Percentiles rank a stretch among this genome's conserved stretches.
Conservation (phyloP, 2,329 filamentous ascomycete genomes). For the Waltergamsia citrina region DNA sequence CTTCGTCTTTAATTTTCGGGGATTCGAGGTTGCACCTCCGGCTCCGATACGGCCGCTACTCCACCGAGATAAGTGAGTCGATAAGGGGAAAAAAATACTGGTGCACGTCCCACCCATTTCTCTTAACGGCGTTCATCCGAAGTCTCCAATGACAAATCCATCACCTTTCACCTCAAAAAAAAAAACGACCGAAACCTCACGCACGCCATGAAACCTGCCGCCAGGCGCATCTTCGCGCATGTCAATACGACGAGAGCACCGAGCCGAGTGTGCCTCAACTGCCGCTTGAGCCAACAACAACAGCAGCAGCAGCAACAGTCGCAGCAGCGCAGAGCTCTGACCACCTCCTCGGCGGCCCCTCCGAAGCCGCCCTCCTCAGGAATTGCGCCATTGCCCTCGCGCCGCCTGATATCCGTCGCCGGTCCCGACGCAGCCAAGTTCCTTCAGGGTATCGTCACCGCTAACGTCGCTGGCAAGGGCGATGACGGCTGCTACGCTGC, state of each 20-base stretch:
- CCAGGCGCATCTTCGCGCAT: background rate
- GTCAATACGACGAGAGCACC: too few relatives aligned
- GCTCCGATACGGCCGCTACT: too few relatives aligned
- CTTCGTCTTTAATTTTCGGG: too few relatives aligned
- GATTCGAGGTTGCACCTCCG: too few relatives aligned
- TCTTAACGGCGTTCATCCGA: background rate
- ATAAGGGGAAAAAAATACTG: too few relatives aligned
- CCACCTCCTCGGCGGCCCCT: conserved; percentile 15
- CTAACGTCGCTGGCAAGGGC: conserved; percentile 30
- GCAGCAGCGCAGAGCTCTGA: conserved; percentile 21
- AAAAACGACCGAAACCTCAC: background rate
- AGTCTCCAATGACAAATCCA: background rate
- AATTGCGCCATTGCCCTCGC: conserved; percentile 54
- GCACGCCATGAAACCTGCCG: conserved; percentile 1
- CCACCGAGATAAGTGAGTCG: too few relatives aligned
- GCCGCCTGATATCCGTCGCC: conserved; percentile 68
- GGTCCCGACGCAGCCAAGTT: conserved; percentile 76
- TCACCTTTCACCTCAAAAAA: background rate
- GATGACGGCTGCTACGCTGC: conserved; percentile 62
- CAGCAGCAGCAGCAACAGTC: too few relatives aligned
- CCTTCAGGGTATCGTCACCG: conserved; percentile 80
- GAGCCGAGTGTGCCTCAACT: conserved; percentile 16
- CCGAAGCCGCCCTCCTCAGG: conserved; percentile 34
- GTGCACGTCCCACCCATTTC: background rate
- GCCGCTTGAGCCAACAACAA: too few relatives aligned